A percentile compares a stretch with the other conserved stretches of the same genome.
phyloP scores from a whole-genome alignment of 129 eudicot genomes.

The Logfia minima region DNA sequence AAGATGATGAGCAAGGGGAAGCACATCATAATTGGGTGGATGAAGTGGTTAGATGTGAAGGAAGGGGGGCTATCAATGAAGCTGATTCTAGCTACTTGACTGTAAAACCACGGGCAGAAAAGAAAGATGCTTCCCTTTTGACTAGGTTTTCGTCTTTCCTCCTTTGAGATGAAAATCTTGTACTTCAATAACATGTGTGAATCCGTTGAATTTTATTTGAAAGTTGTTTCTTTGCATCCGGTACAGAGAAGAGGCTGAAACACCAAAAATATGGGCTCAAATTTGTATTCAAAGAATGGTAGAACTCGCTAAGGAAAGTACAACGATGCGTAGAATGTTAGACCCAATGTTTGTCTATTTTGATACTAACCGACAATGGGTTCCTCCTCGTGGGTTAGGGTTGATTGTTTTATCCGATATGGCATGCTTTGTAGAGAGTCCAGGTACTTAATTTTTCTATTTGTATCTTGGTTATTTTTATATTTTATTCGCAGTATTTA shows the following conservation, averaged over 20 bases:
- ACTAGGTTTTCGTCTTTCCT: slow-evolving; percentile 47
- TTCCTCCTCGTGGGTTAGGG: slow-evolving; percentile 63
- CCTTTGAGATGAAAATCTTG: background rate
- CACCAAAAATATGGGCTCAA: slow-evolving; percentile 93
- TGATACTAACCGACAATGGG: slow-evolving; percentile 76
- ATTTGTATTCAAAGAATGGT: slow-evolving; percentile 86
- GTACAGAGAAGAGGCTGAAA: slow-evolving; percentile 76
- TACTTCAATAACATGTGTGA: background rate
- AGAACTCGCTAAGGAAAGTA: slow-evolving; percentile 87
- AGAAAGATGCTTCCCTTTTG: slow-evolving; percentile 70
- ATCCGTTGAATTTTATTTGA: background rate
- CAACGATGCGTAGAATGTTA: slow-evolving; percentile 76
- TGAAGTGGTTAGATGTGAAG: slow-evolving; percentile 88
- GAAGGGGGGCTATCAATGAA: slow-evolving; percentile 54
- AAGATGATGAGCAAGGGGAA: slow-evolving; percentile 65
- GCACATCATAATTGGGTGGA: slow-evolving; percentile 94
- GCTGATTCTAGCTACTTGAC: slow-evolving; percentile 40
- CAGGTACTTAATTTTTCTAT: slow-evolving; percentile 45
- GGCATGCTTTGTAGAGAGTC: slow-evolving; percentile 67
- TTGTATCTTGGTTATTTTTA: background rate
- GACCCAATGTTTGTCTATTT: slow-evolving; percentile 89
- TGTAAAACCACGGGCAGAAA: slow-evolving; percentile 61
- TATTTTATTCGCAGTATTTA: slow-evolving; percentile 8
- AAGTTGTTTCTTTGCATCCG: slow-evolving; percentile 6
- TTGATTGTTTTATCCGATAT: slow-evolving; percentile 74